Evolutionary conservation across 208 protist species (phyloP), one percentile per base, ranked within the genome.

Genomic region (Trypanosoma scelopori): DNA sequence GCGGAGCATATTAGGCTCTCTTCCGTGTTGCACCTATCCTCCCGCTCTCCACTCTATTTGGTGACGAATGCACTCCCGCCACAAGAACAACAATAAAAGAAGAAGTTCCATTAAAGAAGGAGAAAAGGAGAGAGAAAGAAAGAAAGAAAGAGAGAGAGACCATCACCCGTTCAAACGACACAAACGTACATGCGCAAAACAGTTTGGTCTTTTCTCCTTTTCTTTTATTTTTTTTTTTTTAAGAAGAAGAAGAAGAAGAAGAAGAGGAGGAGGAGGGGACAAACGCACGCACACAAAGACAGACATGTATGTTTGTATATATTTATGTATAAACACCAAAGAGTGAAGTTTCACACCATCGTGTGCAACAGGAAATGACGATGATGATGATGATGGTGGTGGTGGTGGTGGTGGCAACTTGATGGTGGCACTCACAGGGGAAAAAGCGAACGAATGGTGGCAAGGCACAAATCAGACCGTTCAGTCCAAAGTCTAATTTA

Each of bases 1-100:
- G 23, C 69, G 69, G 41, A 64, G 61, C 69, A 74, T 74, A n/a
- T 23, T 16, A 27, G 12, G n/a, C 45, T 55, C 42, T 52, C 41
- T 68, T 58, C 30, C 16, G 16, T 65, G 20, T 13, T 65, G 16
- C 32, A 22, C 16, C 2, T 56, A 16, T 15, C 25, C 28, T 18
- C 39, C 28, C 30, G 25, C 5, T 49, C 25, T 32, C 27, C 7
- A 20, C 39, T 7, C n/a, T 61, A 50, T 32, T 61, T 20, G 27
- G 12, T 47, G 15, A 49, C 45, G n/a, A 49, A 3, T 28, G 15
- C 25, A 55, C 50, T 35, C 50, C 50, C 50, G 2, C 25, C 25
- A 37, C 16, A 18, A 35, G 25, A 7, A 35, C 2, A 30, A 30
- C 3, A 55, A 20, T 46, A 30, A 55, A 20, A 57, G 22, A 47